Base-by-base conservation (phyloP, 139 green algal species). In the Closterium sp. region DNA sequence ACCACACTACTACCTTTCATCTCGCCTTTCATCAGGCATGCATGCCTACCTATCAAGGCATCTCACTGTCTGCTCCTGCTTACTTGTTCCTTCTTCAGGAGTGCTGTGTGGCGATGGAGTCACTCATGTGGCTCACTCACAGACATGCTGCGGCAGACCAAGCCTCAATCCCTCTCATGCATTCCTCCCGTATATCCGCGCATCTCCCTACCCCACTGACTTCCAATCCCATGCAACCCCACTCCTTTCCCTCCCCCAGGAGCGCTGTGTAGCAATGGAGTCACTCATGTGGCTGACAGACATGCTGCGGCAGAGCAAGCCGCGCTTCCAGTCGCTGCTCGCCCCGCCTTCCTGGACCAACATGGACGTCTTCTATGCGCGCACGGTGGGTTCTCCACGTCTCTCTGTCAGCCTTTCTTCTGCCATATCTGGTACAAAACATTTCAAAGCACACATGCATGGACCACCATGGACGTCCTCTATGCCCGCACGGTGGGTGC, bases 291-390 rank as follows among this genome's bases (percentile, higher is more conserved):
- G 90, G 86, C 84, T 95, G 0, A 91, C 92, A 0, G 90, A 95
- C 22, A 31, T 92, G 50, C 30, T 95, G 79, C 29, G 45, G 79
- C 70, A 73, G 45, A 92, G 19, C 22, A 93, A 92, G 13, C 86
- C 79, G 22, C 90, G 85, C 31, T 94, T 95, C 45, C 92, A 95
- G 42, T 21, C 34, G 70, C 50, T 94, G 22, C 62, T 95, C 30
- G 84, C 92, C 19, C 91, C 91, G 22, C 28, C 85, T 5, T 79
- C 92, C n/a, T 28, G 32, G n/a, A 29, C 91, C 24, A 0, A 34
- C 28, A 94, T 94, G 84, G 92, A 95, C 5, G 91, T 93, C 85
- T 95, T 94, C 90, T 95, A 89, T 31, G n/a, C 91, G 9, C 45
- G 92, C 29, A 95, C 92, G 9, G 91, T 94, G 50, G 1, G 84